These are phyloP conservation scores for Anthracocystis setariae DNA, from an alignment of 1,284 basidiomycete genomes.

Conservation along the genomic window DNA sequence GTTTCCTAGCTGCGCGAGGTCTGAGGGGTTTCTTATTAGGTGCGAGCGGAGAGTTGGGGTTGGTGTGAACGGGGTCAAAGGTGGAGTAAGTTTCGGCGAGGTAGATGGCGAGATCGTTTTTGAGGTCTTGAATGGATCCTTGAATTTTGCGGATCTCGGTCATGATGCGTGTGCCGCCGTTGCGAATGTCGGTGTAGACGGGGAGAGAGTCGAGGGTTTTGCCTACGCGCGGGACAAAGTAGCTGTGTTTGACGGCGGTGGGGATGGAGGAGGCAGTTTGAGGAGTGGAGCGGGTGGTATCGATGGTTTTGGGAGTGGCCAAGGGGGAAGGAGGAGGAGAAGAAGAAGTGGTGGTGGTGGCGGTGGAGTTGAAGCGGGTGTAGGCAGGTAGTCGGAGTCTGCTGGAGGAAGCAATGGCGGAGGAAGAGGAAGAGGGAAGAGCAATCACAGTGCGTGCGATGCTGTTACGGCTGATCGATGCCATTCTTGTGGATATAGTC, in stretches of 20 bases:
- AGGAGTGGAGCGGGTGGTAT: too few species aligned
- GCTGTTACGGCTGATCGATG: conserved; percentile 16
- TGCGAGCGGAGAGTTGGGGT: conserved; percentile 7
- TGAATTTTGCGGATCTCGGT: conserved; percentile 56
- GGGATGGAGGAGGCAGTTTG: background rate
- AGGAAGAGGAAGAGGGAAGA: background rate
- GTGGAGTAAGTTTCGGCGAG: conserved; percentile 24
- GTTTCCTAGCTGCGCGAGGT: conserved; percentile 17
- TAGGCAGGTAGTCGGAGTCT: conserved; percentile 8
- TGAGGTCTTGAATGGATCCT: conserved; percentile 39
- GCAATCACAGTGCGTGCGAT: conserved; percentile 12
- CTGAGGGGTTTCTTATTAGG: conserved; percentile 26
- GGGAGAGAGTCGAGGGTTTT: conserved; percentile 42
- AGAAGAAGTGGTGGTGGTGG: conserved; percentile 6
- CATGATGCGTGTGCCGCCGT: conserved; percentile 44
- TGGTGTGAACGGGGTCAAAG: background rate
- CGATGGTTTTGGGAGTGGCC: too few species aligned
- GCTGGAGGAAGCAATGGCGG: conserved; percentile 24
- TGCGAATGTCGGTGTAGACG: conserved; percentile 54
- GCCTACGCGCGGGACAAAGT: conserved; percentile 58
- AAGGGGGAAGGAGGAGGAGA: conserved; percentile 1
- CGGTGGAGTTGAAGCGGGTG: conserved; percentile 18
- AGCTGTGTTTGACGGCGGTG: conserved; percentile 40
- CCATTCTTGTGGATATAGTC: conserved; percentile 9
- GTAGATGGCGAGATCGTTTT: conserved; percentile 27